Evolutionary conservation across 305 asterid genomes (phyloP).

Genomic region (Fraxinus dipetala): DNA sequence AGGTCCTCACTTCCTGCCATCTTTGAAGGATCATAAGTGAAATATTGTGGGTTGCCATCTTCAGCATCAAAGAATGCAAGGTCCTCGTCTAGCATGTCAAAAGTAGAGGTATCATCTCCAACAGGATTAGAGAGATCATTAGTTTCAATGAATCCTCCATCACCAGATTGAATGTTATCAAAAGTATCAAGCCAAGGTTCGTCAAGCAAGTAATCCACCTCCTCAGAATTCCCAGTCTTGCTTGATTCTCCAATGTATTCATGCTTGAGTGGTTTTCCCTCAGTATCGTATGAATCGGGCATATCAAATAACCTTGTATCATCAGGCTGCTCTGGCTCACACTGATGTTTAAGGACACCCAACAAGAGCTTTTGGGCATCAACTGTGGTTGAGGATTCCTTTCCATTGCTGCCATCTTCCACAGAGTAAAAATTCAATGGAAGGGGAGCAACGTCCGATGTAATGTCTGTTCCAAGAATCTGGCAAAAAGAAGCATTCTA

Average conservation of each 20-base stretch:
- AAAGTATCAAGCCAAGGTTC: slow-evolving; percentile 39
- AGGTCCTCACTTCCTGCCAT: slow-evolving; percentile 37
- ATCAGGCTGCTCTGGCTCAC: slow-evolving; percentile 37
- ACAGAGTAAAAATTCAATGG: slow-evolving; percentile 36
- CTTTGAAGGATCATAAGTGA: slow-evolving; percentile 45
- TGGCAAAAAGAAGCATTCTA: slow-evolving; percentile 26
- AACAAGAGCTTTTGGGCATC: slow-evolving; percentile 32
- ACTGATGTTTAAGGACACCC: slow-evolving; percentile 27
- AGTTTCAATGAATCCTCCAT: slow-evolving; percentile 64
- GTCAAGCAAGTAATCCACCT: slow-evolving; percentile 30
- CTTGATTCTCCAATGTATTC: slow-evolving; percentile 41
- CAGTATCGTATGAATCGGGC: slow-evolving; percentile 19
- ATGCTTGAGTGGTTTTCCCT: slow-evolving; percentile 23
- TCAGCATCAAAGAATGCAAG: slow-evolving; percentile 56
- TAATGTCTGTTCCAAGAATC: slow-evolving; percentile 60
- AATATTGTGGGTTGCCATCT: slow-evolving; percentile 36
- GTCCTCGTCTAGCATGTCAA: slow-evolving; percentile 63
- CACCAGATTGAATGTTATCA: slow-evolving; percentile 42
- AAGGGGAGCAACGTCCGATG: slow-evolving; percentile 35
- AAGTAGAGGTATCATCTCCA: slow-evolving; percentile 35
- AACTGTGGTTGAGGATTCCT: slow-evolving; percentile 42
- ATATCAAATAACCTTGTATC: slow-evolving; percentile 27
- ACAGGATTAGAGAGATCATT: slow-evolving; percentile 58
- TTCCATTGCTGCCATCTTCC: slow-evolving; percentile 34
- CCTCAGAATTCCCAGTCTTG: slow-evolving; percentile 24